phyloP scores from a whole-genome alignment of 768 basidiomycete genomes.

The Mycena amicta region DNA sequence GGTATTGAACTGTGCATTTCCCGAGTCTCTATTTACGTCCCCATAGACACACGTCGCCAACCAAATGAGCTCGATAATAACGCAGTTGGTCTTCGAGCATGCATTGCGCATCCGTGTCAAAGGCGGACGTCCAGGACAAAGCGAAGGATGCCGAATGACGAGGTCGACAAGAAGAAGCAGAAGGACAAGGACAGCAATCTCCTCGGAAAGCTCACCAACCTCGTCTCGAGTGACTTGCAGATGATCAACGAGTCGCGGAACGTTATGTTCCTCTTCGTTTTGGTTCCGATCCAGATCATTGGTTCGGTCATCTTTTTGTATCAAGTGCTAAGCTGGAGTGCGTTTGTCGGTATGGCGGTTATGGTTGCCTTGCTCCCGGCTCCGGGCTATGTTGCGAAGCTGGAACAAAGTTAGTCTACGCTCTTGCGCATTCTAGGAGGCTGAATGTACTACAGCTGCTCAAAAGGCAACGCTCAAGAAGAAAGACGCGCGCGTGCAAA shows the following conservation, averaged over 20 bases:
- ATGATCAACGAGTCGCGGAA: conserved; percentile 11
- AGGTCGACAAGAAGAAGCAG: conserved; percentile 6
- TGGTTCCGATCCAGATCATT: conserved; percentile 41
- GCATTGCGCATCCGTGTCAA: conserved; percentile 65
- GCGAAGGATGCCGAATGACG: neutral
- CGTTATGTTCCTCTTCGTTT: conserved; percentile 3
- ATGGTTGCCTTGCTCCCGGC: conserved; percentile 46
- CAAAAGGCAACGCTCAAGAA: conserved; percentile 55
- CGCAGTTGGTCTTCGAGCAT: conserved; percentile 47
- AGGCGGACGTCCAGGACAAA: conserved; percentile 33
- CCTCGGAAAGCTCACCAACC: conserved; percentile 75
- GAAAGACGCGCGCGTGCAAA: conserved; percentile 63
- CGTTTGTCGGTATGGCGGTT: conserved; percentile 57
- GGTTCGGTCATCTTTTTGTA: conserved; percentile 47
- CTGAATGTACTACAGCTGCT: conserved; percentile 23
- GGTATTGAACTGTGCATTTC: conserved; percentile 28
- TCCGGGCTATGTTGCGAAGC: conserved; percentile 57
- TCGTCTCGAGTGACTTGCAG: conserved; percentile 63
- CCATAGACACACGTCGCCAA: conserved; percentile 50
- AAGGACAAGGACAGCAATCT: conserved; percentile 41
- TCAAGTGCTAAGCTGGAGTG: conserved; percentile 53
- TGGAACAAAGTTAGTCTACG: conserved; percentile 38
- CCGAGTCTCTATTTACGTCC: conserved; percentile 26
- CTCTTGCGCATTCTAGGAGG: too few relatives aligned
- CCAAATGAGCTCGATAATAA: conserved; percentile 47